Conservation (phyloP, 2,329 filamentous ascomycete genomes). For the Colletotrichum graminicola region DNA sequence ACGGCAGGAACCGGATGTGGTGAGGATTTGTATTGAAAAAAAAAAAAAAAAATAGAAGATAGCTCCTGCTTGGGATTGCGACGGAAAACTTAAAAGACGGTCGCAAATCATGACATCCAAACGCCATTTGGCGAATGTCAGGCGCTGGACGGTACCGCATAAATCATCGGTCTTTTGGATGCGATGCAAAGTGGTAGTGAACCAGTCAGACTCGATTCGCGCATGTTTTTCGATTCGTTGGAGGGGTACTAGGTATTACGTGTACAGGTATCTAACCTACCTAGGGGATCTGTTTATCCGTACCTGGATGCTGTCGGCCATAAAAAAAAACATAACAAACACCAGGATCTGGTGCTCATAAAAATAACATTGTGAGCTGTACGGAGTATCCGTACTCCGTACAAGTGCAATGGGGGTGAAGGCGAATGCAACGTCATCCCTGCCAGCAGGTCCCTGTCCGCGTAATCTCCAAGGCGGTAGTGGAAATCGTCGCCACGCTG, state of each 20-base stretch:
- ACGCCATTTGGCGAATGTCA: slow-evolving; percentile 4
- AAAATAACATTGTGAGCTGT: neutral
- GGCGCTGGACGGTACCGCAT: neutral
- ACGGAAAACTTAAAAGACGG: neutral
- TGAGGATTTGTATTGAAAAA: neutral
- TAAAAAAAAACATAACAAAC: neutral
- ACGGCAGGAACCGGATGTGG: slow-evolving; percentile 3
- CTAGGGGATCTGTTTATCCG: neutral
- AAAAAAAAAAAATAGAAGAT: no score
- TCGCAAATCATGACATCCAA: slow-evolving; percentile 10
- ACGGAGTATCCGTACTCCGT: no score
- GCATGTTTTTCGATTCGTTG: neutral
- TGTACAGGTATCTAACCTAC: no score
- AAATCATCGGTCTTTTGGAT: neutral
- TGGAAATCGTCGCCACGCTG: slow-evolving; percentile 20
- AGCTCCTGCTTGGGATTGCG: neutral
- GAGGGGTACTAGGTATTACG: neutral
- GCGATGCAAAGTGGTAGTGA: neutral
- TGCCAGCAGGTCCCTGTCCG: slow-evolving; percentile 36
- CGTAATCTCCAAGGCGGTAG: slow-evolving; percentile 40
- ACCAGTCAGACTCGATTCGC: neutral
- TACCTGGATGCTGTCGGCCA: neutral
- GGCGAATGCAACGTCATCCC: slow-evolving; percentile 32
- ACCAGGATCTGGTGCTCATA: neutral
- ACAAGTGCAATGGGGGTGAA: neutral